A percentile compares a stretch with the other conserved stretches of the same genome.
Conservation (phyloP, 352 stramenopile genomes). For the Phytophthora sp. region DNA sequence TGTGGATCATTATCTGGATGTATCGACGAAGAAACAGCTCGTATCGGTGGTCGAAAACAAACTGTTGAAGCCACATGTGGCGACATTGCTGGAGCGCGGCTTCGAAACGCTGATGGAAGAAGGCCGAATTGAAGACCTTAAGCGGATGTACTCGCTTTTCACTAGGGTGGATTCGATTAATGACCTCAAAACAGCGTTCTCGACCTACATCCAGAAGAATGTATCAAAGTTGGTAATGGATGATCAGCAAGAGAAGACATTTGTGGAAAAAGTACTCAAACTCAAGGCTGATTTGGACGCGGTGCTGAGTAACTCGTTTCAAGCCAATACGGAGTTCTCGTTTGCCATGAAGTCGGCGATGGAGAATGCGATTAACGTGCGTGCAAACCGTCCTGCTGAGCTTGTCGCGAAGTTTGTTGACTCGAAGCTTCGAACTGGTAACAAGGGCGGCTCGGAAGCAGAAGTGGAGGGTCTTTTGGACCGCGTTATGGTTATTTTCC, state of each 20-base stretch:
- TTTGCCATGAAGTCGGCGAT: conserved; percentile 88
- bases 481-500: conserved; percentile 96
- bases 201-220: conserved; percentile 79
- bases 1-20: conserved; percentile 77
- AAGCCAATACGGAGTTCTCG: conserved; percentile 74
- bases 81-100: conserved; percentile 82
- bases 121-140: conserved; percentile 81
- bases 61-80: conserved; percentile 85
- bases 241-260: conserved; percentile 84
- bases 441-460: conserved; percentile 84
- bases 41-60: conserved; percentile 80
- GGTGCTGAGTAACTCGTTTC: conserved; percentile 78
- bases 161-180: conserved; percentile 72
- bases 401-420: conserved; percentile 94
- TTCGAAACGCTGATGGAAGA: conserved; percentile 90
- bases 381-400: conserved; percentile 85
- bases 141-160: conserved; percentile 88
- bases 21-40: conserved; percentile 75
- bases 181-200: conserved; percentile 71
- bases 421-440: conserved; percentile 84
- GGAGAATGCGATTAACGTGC: conserved; percentile 91
- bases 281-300: conserved; percentile 87
- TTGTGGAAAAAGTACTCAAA: conserved; percentile 91
- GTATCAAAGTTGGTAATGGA: conserved; percentile 80
- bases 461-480: conserved; percentile 91